Evolutionary conservation across 148 eudicot genomes (phyloP), one percentile per base, ranked within the genome.

Genomic region (Camellia japonica): DNA sequence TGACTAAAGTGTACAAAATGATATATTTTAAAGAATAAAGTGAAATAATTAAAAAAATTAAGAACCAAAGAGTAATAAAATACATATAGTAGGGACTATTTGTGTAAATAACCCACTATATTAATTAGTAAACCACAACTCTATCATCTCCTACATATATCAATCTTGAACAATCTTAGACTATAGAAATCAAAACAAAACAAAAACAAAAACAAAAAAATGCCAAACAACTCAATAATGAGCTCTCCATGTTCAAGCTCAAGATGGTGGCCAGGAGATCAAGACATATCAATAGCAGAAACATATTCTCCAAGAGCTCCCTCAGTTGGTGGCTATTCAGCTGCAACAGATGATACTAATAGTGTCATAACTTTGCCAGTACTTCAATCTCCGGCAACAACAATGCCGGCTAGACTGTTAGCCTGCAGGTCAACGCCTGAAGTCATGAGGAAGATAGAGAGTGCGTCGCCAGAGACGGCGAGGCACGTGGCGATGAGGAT

Each of bases 381-480:
- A 13, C 71, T 38, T 7, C 19, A 10, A 2, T 42, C 77, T 0
- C 62, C 30, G 0, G 13, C 64, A 14, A 14, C 60, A 12, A 55
- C 11, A 2, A 41, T 11, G 51, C 2, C 2, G 23, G 23, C 51
- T 7, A 30, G 43, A 23, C 15, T 7, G 1, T 23, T 30, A 5
- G 42, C 59, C 2, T 64, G 63, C 4, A 19, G 76, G 63, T 20
- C 80, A 23, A 65, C 80, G 14, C 80, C 80, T 7, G 80, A 77
- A 6, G 11, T 77, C 13, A 41, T 41, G 41, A 23, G 38, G 1
- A 30, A 52, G 44, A 49, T 77, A 66, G 80, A 51, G 46, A 56
- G 38, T 4, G 80, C 80, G 9, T 77, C 80, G 23, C 80, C 79
- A 11, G 80, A 55, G 80, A 66, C 73, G 8, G 62, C 72, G 2